Evolutionary conservation across 164 flowering plant genomes (phyloP), one percentile per base, ranked within the genome.

Genomic region (Warburgia ugandensis): DNA sequence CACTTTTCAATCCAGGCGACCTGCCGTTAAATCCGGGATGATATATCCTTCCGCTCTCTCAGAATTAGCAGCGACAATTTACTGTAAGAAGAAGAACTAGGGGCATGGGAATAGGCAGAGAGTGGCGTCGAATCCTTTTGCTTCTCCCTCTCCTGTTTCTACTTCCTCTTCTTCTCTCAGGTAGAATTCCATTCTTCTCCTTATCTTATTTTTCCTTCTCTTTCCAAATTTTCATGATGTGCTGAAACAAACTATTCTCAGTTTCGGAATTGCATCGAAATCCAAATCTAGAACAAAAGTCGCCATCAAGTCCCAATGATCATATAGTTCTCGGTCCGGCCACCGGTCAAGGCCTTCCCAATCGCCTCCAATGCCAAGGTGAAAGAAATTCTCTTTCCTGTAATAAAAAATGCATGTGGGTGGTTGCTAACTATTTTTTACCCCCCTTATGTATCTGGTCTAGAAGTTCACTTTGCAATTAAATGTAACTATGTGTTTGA

Each of bases 351-450:
- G 90, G 95, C 36, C 66, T 79, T 65, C 77, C 32, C 1, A 65
- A 80, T 61, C 95, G 92, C 19, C 63, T 89, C 70, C 97, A 86
- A 56, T 89, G 97, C 74, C 71, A 70, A 75, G 97, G 95, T 31
- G 11, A n/a, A n/a, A n/a, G n/a, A n/a, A n/a, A n/a, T n/a, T n/a
- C n/a, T n/a, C n/a, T n/a, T n/a, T n/a, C n/a, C n/a, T n/a, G n/a
- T n/a, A n/a, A n/a, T n/a, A n/a, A n/a, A n/a, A n/a, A n/a, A n/a
- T n/a, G n/a, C n/a, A n/a, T n/a, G n/a, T n/a, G n/a, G n/a, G n/a
- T n/a, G n/a, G n/a, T n/a, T n/a, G n/a, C n/a, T n/a, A n/a, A n/a
- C n/a, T n/a, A n/a, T n/a, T n/a, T n/a, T n/a, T n/a, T n/a, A n/a
- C n/a, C n/a, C n/a, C n/a, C n/a, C n/a, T n/a, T n/a, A n/a, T n/a